These are phyloP conservation scores for Zychaea mexicana DNA, from an alignment of 371 early-diverging fungal species.

Conservation along the genomic window DNA sequence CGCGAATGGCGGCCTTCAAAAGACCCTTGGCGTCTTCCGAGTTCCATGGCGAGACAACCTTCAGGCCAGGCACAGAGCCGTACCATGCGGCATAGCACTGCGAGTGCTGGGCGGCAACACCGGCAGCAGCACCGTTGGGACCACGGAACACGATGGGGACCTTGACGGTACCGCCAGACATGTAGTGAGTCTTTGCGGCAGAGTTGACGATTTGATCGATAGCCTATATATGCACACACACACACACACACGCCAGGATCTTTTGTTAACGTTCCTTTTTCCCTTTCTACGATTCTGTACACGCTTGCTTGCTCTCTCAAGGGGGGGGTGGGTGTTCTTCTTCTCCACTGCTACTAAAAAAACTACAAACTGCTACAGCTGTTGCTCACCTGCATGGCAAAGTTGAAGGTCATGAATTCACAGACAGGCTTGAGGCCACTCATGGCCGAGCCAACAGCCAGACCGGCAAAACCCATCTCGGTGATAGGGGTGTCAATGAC, in stretches of 20 bases:
- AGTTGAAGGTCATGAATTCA: conserved; percentile 99
- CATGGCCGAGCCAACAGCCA: conserved; percentile 98
- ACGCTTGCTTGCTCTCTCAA: too few relatives aligned
- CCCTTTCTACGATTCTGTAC: too few relatives aligned
- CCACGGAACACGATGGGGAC: conserved; percentile 99
- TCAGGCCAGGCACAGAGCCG: conserved; percentile 97
- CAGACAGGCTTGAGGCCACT: conserved; percentile 97
- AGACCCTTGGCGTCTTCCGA: conserved; percentile 98
- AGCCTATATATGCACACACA: too few relatives aligned
- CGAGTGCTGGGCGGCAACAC: conserved; percentile 99
- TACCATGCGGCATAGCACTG: conserved; percentile 99
- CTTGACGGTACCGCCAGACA: conserved; percentile 93
- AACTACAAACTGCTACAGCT: too few relatives aligned
- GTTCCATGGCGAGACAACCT: conserved; percentile 98
- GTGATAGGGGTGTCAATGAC: conserved; percentile 99
- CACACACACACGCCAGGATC: too few relatives aligned
- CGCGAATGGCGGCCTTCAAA: conserved; percentile 96
- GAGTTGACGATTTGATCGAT: conserved; percentile 99
- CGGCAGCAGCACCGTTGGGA: conserved; percentile 98
- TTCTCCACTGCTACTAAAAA: too few relatives aligned
- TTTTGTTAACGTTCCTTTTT: too few relatives aligned
- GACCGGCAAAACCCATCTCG: conserved; percentile 99
- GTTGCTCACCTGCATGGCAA: conserved; percentile 99
- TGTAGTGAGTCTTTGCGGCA: conserved; percentile 98
- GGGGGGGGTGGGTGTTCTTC: too few relatives aligned